Base-by-base conservation (phyloP, 2,329 filamentous ascomycete species). In the Aspergillus pseudoglaucus region DNA sequence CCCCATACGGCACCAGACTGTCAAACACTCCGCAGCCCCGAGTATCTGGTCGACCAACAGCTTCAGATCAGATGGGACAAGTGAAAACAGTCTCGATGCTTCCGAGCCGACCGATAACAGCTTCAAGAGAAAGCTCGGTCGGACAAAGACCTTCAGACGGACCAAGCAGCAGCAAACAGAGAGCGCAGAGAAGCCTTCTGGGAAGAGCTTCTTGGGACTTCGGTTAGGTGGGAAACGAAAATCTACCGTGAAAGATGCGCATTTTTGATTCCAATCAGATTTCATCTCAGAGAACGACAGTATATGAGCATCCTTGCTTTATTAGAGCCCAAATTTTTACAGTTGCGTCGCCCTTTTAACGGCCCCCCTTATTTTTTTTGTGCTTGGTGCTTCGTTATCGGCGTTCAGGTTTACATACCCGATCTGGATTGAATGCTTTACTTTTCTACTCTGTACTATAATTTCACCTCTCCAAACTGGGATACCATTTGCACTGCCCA, bases 11-110 rank as follows among this genome's bases (percentile, higher is more conserved):
- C 53, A 52, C 15, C 61, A 59, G 38, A 51, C 62, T 1, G 57
- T 63, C 37, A 60, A 64, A 30, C 57, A 61, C 42, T 61, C 61
- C 7, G 52, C 53, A 0, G 44, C 55, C 0, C 55, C 56, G 5
- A 63, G 62, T 42, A 49, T 62, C 1, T 47, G 57, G 41, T 66
- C 63, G 0, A 46, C 58, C n/a, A 63, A 53, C 47, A 65, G 60
- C 30, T 51, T 66, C 10, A 61, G 58, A 4, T 62, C 62, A 0
- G 63, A 64, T 32, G 50, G 60, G 30, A 59, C 58, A 33, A 53
- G 46, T 37, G 18, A 49, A 14, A 44, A 41, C 40, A 52, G 42
- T 9, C 3, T 52, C 27, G 51, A 57, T 6, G 48, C 41, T 35
- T 30, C 47, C 35, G 49, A 53, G 7, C 41, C 38, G 25, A 41